Conservation (phyloP, 306 rosid genomes). For the Begonia masoniana region DNA sequence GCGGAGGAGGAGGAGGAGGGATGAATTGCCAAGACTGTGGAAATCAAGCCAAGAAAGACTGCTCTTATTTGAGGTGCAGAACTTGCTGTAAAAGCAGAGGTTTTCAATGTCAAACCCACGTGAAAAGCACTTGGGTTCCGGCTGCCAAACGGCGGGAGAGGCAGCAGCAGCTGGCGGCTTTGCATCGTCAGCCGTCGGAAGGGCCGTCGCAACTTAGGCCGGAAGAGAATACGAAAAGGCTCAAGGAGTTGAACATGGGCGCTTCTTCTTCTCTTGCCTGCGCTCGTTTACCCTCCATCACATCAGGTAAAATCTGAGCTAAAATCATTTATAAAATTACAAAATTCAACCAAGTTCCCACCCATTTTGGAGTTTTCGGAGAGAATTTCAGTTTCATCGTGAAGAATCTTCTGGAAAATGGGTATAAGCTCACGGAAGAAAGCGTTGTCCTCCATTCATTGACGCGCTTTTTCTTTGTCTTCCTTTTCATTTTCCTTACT, state of each 20-base stretch:
- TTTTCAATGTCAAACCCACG: conserved; percentile 60
- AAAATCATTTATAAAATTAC: background rate
- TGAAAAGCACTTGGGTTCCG: conserved; percentile 71
- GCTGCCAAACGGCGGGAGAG: conserved; percentile 62
- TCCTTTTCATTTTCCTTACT: conserved; percentile 10
- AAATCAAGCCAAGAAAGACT: conserved; percentile 62
- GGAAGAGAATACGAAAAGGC: conserved; percentile 23
- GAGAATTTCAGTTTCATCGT: background rate
- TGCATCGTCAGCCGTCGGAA: conserved; percentile 21
- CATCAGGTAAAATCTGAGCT: conserved; percentile 28
- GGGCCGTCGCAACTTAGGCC: conserved; percentile 3
- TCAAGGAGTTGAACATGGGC: conserved; percentile 17
- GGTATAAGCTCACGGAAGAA: too few relatives aligned
- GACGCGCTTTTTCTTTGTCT: background rate
- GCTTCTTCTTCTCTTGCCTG: conserved; percentile 15
- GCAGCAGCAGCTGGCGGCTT: conserved; percentile 25
- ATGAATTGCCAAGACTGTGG: conserved; percentile 71
- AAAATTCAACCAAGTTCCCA: background rate
- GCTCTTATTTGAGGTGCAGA: conserved; percentile 46
- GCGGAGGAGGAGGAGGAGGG: conserved; percentile 14
- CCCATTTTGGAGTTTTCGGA: background rate
- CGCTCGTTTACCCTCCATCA: conserved; percentile 26
- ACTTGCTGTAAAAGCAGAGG: conserved; percentile 74
- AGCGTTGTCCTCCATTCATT: too few relatives aligned
- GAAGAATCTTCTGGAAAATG: background rate